Base-by-base conservation (phyloP, 2,329 filamentous ascomycete genomes). In the Pseudocercospora ulei region DNA sequence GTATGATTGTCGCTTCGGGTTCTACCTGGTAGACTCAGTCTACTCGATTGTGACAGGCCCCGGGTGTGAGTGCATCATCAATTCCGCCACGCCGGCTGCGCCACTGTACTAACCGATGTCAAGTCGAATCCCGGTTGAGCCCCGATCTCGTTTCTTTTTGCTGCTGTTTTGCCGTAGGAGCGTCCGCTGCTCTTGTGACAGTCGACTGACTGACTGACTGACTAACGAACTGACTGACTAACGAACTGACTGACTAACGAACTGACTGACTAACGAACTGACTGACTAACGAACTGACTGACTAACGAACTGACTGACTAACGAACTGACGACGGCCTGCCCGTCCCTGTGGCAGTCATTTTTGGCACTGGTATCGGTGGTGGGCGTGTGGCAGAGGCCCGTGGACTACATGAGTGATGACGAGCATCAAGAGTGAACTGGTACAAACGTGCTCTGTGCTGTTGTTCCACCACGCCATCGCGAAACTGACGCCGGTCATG, bases 1-100 rank as follows among this genome's bases (percentile, higher is more conserved):
- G n/a, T n/a, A n/a, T 49, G 46, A 49, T 49, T 49, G 46, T 49
- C 47, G 47, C 47, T 49, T 49, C 47, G 47, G 47, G 47, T 40
- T 41, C 25, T 30, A 23, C 46, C 43, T 39, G 28, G 41, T 39
- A 49, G 39, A 39, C 31, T 18, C 20, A 20, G 25, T 40, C 39
- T 49, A 39, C 46, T 43, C 38, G 35, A 35, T 37, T 49, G 47
- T 49, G 47, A 49, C 47, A 49, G 47, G 47, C 41, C 46, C 45
- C 41, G 41, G 35, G 31, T 41, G 35, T 14, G 13, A 14, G n/a
- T 11, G 7, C 14, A 8, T 33, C 8, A 20, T 11, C 7, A 7
- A 5, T 20, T 4, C 8, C 14, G 3, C 23, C 3, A 3, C n/a
- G 23, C 6, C 28, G 19, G 28, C 11, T 17, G 4, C 6, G 6